Base-by-base conservation (phyloP, 768 basidiomycete species). In the Pulveroboletus sp. region DNA sequence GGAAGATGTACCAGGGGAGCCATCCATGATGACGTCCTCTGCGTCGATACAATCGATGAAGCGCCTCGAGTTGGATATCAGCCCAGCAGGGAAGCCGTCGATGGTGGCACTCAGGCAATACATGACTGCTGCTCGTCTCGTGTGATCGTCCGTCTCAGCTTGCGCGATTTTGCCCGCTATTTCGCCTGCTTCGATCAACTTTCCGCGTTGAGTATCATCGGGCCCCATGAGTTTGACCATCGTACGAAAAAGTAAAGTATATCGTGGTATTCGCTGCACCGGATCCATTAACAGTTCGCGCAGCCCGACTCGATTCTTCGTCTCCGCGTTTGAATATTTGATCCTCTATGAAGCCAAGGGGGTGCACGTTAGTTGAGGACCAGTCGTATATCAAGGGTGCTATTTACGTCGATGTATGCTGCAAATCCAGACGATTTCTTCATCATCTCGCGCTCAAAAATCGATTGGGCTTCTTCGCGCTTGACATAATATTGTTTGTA, bases 231-330 rank as follows among this genome's bases (percentile, higher is more conserved):
- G 79, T 69, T 93, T 92, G 62, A 94, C 73, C 86, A 98, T 98
- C 6, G 79, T 89, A 51, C 90, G 86, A 69, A 95, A 91, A 57
- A 98, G 77, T 24, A 98, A 75, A 1, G 92, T 94, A 69, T 97
- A 97, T 56, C 95, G 78, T 5, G 94, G 93, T 61, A 98, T 92
- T 31, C 94, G 83, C 62, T 98, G 94, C 6, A 96, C 91, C 14
- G 94, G 94, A 57, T 98, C 94, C 85, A 95, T 95, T 18, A 97
- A 76, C 43, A 96, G 79, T 65, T 95, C 93, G 26, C 93, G 80
- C 47, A 97, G 74, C 39, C 90, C 93, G 49, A 95, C 80, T 36
- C 92, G 88, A 64, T 89, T 93, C 59, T 78, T 77, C 28, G 76
- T 67, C 57, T 89, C 89, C 18, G 81, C 73, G 14, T 80, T 80